These are phyloP conservation scores for Aspergillus cristatus DNA, from an alignment of 495 filamentous ascomycete genomes.

Conservation along the genomic window DNA sequence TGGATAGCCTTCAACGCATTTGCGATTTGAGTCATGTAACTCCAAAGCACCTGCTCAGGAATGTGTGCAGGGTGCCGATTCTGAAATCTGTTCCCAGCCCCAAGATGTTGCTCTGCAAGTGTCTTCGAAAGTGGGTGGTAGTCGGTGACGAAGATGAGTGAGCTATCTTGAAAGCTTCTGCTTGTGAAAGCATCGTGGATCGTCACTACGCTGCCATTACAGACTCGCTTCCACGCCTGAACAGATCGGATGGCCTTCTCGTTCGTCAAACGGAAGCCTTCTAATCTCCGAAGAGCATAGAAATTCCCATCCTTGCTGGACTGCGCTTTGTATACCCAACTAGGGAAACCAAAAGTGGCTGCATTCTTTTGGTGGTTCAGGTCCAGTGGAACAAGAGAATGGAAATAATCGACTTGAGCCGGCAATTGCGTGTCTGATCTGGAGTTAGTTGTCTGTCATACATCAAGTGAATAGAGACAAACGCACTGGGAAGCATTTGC, in stretches of 20 bases:
- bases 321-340: slow-evolving; percentile 93
- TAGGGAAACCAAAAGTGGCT: slow-evolving; percentile 70
- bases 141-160: slow-evolving; percentile 86
- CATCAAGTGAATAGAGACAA: background rate
- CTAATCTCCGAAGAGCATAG: slow-evolving; percentile 77
- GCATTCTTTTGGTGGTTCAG: slow-evolving; percentile 66
- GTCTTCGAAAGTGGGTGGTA: slow-evolving; percentile 90
- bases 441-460: slow-evolving; percentile 4
- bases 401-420: slow-evolving; percentile 69
- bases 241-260: slow-evolving; percentile 78
- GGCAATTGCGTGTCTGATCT: slow-evolving; percentile 58
- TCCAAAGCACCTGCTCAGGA: slow-evolving; percentile 76
- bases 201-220: slow-evolving; percentile 72
- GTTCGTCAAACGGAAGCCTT: slow-evolving; percentile 79
- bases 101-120: slow-evolving; percentile 74
- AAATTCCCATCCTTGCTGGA: slow-evolving; percentile 76
- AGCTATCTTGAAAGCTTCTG: slow-evolving; percentile 85
- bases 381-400: slow-evolving; percentile 87
- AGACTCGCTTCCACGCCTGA: slow-evolving; percentile 84
- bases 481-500: slow-evolving; percentile 74
- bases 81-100: slow-evolving; percentile 43
- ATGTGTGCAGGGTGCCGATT: slow-evolving; percentile 42
- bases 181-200: slow-evolving; percentile 92
- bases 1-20: slow-evolving; percentile 84
- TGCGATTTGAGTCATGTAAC: slow-evolving; percentile 87